These are phyloP conservation scores for Geosmithia morbida DNA, from an alignment of 2,329 filamentous ascomycete species.

Conservation along the genomic window DNA sequence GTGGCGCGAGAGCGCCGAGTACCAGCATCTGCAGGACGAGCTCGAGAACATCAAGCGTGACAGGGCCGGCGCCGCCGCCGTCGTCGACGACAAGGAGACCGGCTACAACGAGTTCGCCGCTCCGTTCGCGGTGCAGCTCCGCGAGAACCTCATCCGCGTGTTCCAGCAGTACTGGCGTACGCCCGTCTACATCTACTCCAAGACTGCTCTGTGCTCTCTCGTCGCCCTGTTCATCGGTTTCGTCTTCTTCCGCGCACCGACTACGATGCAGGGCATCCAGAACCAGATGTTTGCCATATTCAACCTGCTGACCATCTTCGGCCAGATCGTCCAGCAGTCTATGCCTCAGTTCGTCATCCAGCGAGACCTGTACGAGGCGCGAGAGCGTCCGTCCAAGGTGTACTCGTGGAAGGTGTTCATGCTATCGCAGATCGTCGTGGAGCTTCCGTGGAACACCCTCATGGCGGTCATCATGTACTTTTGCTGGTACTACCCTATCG, in stretches of 20 bases:
- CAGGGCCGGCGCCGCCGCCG: slow-evolving; percentile 17
- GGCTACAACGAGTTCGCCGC: slow-evolving; percentile 68
- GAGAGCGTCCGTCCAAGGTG: slow-evolving; percentile 70
- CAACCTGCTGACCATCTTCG: slow-evolving; percentile 71
- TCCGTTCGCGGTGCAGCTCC: slow-evolving; percentile 53
- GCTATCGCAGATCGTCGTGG: slow-evolving; percentile 68
- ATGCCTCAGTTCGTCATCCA: slow-evolving; percentile 82
- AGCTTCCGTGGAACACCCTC: slow-evolving; percentile 72
- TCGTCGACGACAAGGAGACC: slow-evolving; percentile 20
- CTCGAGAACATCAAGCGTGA: slow-evolving; percentile 39
- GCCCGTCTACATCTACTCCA: slow-evolving; percentile 79
- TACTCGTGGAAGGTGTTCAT: slow-evolving; percentile 82
- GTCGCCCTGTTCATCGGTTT: slow-evolving; percentile 68
- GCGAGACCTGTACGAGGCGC: slow-evolving; percentile 69
- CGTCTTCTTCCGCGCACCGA: slow-evolving; percentile 59
- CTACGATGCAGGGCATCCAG: slow-evolving; percentile 63
- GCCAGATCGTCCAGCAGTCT: slow-evolving; percentile 62
- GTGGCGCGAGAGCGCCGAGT: slow-evolving; percentile 37
- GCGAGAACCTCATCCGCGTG: slow-evolving; percentile 55
- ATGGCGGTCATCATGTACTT: slow-evolving; percentile 66
- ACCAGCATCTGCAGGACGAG: slow-evolving; percentile 29
- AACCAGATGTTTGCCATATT: slow-evolving; percentile 83
- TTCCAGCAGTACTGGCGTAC: slow-evolving; percentile 91
- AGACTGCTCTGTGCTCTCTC: slow-evolving; percentile 51
- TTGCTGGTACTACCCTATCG: slow-evolving; percentile 77